Evolutionary conservation across 768 basidiomycete genomes (phyloP).

Genomic region (Suillus lakei): DNA sequence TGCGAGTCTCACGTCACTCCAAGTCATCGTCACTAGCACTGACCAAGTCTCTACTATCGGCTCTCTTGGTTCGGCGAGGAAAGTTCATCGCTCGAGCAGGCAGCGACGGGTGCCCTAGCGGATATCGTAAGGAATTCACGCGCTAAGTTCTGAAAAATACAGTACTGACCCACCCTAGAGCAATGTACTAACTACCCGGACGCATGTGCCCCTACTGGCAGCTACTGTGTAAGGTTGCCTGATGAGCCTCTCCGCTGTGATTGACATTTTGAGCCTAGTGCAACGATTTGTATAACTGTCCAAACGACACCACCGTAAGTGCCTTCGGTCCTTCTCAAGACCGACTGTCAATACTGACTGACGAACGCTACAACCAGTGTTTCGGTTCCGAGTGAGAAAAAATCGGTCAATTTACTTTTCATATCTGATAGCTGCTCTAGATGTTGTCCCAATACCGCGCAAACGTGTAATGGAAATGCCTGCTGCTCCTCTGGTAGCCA

Average conservation of each 20-base stretch:
- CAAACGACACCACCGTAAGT: constrained; percentile 20
- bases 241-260: too few species aligned
- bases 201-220: constrained; percentile 21
- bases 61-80: constrained; percentile 3
- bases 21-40: neutral
- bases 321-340: neutral
- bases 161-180: neutral
- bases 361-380: constrained; percentile 16
- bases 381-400: constrained; percentile 8
- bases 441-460: constrained; percentile 20
- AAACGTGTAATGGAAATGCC: constrained; percentile 17
- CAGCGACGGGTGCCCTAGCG: neutral
- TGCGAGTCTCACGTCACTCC: neutral
- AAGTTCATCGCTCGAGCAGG: neutral
- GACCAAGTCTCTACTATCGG: neutral
- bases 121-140: neutral
- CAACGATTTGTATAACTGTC: constrained; percentile 11
- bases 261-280: constrained; percentile 19
- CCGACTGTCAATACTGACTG: neutral
- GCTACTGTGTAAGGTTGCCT: constrained; percentile 22
- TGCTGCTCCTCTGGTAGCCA: constrained; percentile 16
- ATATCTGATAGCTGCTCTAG: constrained; percentile 6
- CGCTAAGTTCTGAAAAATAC: neutral
- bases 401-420: neutral
- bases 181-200: constrained; percentile 21